Evolutionary conservation across 1,139 yeast species (phyloP).

Genomic region (Taiozyma sp.): DNA sequence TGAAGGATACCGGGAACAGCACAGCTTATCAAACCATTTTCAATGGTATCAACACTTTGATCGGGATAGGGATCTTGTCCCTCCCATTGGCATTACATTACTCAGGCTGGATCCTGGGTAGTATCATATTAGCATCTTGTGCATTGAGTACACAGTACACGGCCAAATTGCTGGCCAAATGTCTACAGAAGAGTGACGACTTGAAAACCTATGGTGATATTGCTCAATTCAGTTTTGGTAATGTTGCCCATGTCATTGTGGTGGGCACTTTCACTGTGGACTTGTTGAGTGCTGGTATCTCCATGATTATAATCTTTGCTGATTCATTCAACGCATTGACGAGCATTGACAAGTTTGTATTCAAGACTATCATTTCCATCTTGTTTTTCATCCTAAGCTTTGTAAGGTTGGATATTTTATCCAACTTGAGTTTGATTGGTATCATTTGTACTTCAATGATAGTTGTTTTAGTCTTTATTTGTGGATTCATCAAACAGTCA

Average conservation of each 20-base stretch:
- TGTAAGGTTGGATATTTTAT: constrained; percentile 58
- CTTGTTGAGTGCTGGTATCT: constrained; percentile 62
- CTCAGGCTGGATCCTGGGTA: constrained; percentile 76
- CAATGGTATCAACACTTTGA: constrained; percentile 78
- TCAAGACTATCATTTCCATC: constrained; percentile 37
- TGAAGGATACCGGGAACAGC: constrained; percentile 40
- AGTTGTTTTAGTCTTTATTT: constrained; percentile 34
- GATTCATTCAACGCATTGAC: constrained; percentile 65
- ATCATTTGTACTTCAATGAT: constrained; percentile 56
- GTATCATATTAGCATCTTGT: constrained; percentile 39
- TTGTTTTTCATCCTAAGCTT: constrained; percentile 47
- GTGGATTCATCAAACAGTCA: constrained; percentile 47
- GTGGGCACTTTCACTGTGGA: constrained; percentile 64
- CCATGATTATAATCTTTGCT: constrained; percentile 65
- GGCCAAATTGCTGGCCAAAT: constrained; percentile 47
- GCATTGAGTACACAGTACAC: constrained; percentile 57
- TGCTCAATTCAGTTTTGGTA: constrained; percentile 59
- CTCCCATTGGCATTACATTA: constrained; percentile 75
- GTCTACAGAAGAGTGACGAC: constrained; percentile 54
- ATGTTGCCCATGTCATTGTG: constrained; percentile 45
- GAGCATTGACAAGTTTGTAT: constrained; percentile 30
- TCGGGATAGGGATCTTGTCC: constrained; percentile 84
- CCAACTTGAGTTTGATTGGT: constrained; percentile 62
- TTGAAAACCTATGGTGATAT: constrained; percentile 77
- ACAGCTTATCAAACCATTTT: constrained; percentile 87